Conservation (phyloP, 2,329 filamentous ascomycete genomes). For the Fusarium floridanum region DNA sequence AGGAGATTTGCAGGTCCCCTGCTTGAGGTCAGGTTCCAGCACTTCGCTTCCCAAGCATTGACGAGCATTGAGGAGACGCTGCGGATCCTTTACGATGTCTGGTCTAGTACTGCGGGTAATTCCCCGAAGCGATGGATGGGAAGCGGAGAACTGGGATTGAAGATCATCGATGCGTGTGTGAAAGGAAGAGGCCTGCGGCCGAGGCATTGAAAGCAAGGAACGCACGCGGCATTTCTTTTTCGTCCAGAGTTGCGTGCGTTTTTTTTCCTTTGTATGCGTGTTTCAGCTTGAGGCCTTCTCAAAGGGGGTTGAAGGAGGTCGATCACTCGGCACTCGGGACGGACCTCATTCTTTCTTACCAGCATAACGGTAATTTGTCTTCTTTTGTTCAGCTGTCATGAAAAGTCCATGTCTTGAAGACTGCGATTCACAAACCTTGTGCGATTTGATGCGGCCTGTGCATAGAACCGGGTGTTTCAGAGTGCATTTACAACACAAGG, state of each 20-base stretch:
- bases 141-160: slow-evolving; percentile 20
- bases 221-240: slow-evolving; percentile 10
- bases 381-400: slow-evolving; percentile 6
- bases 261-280: slow-evolving; percentile 1
- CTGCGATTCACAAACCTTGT: slow-evolving; percentile 16
- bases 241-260: not conserved
- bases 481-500: slow-evolving; percentile 6
- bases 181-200: not conserved
- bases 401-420: slow-evolving; percentile 7
- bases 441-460: slow-evolving; percentile 25
- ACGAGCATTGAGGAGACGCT: slow-evolving; percentile 4
- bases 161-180: slow-evolving; percentile 29
- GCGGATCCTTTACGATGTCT: slow-evolving; percentile 33
- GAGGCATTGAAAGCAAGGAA: slow-evolving; percentile 21
- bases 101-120: slow-evolving; percentile 15
- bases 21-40: slow-evolving; percentile 14
- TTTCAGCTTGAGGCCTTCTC: slow-evolving; percentile 1
- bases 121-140: slow-evolving; percentile 11
- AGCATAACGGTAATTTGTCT: not conserved
- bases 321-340: not conserved
- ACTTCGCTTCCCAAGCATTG: slow-evolving; percentile 1
- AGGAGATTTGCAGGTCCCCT: slow-evolving; percentile 6
- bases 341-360: not conserved
- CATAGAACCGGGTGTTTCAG: slow-evolving; percentile 34
- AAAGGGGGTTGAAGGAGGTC: not conserved